Evolutionary conservation across 2,329 filamentous ascomycete species (phyloP), one percentile per base, ranked within the genome.

Genomic region (Epichloe brachyelytri): DNA sequence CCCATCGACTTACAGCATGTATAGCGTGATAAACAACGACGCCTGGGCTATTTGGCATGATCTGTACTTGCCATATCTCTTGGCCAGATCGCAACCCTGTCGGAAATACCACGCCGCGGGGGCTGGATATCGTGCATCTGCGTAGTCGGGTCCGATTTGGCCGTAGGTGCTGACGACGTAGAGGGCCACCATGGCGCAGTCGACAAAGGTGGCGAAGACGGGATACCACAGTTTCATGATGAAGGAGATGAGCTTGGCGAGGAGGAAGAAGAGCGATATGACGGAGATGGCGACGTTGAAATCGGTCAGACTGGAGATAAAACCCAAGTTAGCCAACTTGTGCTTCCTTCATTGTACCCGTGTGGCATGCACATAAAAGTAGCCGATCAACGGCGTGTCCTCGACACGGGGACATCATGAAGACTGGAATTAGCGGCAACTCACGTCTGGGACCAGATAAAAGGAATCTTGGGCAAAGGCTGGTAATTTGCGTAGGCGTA

Each of bases 261-360:
- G 75, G 55, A 88, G 76, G 63, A 88, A 74, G 71, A 91, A 91
- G 64, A 86, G 83, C 52, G 80, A 82, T 50, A 88, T 72, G 57
- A 91, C 77, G 38, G 85, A 84, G 58, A 89, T 83, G 62, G 83
- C 83, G 58, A 89, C 79, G 61, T 90, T 88, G 69, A 79, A 88
- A 58, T 83, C 74, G 46, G 86, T 88, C 55, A 88, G 72, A 51
- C 86, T 90, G 46, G 10, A 17, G 4, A 20, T 20, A 1, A 22
- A 11, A 37, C 12, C 14, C 11, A 12, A 47, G 8, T 38, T 30
- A 36, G 33, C 6, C 22, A 10, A 8, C 3, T 15, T 12, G 39
- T 34, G 11, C 19, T 17, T 12, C 39, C 30, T 38, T 36, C 41
- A 10, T 11, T 30, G 10, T 30, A 30, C 30, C 30, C 10, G 7